Evolutionary conservation across 768 basidiomycete genomes (phyloP), one percentile per base, ranked within the genome.

Genomic region (Rhizopogon vulgaris): DNA sequence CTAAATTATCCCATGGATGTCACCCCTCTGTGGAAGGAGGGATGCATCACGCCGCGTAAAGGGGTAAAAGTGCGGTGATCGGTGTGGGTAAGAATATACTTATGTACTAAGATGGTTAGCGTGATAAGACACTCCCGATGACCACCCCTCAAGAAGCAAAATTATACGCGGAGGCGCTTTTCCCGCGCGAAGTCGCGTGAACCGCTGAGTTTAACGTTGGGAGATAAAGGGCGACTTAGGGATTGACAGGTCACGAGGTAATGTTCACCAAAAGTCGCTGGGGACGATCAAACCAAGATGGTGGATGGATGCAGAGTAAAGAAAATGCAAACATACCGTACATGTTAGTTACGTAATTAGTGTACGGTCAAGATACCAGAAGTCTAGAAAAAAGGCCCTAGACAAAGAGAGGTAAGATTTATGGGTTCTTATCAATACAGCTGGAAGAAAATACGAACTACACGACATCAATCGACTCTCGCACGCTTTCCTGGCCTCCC

Each of bases 401-500:
- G 38, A 18, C 17, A 38, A 10, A 38, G 8, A 18, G 18, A 46
- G 22, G 18, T 34, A 10, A 34, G 30, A 46, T 46, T 46, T 46
- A 34, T 34, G 45, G 45, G 18, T 46, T 27, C 6, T 38, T 46
- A 46, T 46, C 24, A 51, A 48, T 51, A 27, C 51, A 49, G n/a
- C 45, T 18, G 41, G 8, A 48, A 41, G 49, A 53, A 18, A 17
- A 51, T 34, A 18, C 12, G 52, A 27, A 52, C 39, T 50, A 40
- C 37, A 51, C 8, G 22, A 43, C 14, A 28, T 68, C 56, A 71
- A 18, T 69, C 69, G 11, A 60, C 57, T n/a, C 69, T 62, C 30
- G 52, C 53, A n/a, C 68, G 66, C 47, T 70, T 69, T 17, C 59
- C 62, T 4, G 63, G 58, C 55, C 65, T 59, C 24, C 53, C 52